These are phyloP conservation scores for Cladophialophora yegresii DNA, from an alignment of 2,329 filamentous ascomycete genomes.

Conservation along the genomic window DNA sequence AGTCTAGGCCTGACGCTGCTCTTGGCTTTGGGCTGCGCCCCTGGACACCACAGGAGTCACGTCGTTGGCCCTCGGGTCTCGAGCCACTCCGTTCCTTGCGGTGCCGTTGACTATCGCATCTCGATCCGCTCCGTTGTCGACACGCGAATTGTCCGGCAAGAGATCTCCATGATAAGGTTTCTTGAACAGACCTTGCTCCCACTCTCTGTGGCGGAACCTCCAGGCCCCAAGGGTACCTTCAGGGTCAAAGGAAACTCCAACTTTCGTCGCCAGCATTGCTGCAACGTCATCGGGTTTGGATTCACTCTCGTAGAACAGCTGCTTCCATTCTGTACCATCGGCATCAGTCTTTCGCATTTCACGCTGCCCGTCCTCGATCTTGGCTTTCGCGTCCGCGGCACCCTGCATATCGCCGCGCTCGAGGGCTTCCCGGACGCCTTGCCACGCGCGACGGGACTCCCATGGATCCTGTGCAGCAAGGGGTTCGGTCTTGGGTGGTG, in stretches of 20 bases:
- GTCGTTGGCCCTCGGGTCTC: neutral
- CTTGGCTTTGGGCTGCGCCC: neutral
- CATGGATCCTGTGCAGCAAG: constrained; percentile 80
- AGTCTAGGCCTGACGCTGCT: too few relatives aligned
- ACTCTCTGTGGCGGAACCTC: constrained; percentile 25
- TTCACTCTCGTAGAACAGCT: constrained; percentile 68
- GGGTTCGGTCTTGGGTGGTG: constrained; percentile 69
- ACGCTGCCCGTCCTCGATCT: constrained; percentile 87
- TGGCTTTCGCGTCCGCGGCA: constrained; percentile 75
- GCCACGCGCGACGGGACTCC: constrained; percentile 86
- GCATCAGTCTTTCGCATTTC: constrained; percentile 73
- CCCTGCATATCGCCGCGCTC: constrained; percentile 79
- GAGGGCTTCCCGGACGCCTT: constrained; percentile 79
- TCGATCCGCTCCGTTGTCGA: neutral
- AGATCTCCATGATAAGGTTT: constrained; percentile 30
- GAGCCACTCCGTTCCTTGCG: neutral
- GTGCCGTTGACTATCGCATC: neutral
- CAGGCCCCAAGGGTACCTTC: constrained; percentile 25
- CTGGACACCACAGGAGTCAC: neutral
- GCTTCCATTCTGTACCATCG: constrained; percentile 75
- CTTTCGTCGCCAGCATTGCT: constrained; percentile 8
- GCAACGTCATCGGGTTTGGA: constrained; percentile 11
- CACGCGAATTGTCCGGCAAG: constrained; percentile 27
- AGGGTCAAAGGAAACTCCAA: constrained; percentile 15
- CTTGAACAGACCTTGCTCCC: constrained; percentile 19